Evolutionary conservation across 78 protist genomes (phyloP).

Genomic region (Dictyostelium capitatum): DNA sequence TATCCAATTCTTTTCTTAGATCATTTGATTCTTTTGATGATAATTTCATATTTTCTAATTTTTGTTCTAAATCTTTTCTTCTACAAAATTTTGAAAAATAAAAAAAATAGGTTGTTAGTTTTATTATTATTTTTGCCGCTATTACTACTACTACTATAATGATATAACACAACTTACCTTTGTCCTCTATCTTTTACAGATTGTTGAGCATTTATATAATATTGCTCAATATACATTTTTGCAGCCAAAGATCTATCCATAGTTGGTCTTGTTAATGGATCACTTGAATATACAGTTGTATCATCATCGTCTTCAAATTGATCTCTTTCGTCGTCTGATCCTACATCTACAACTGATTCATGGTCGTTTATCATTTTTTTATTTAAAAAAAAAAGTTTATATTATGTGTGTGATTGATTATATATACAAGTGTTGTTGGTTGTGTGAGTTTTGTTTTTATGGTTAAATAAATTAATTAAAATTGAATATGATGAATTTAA

Average conservation of each 20-base stretch:
- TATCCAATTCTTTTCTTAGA: constrained; percentile 62
- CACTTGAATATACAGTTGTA: constrained; percentile 1
- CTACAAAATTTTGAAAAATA: background rate
- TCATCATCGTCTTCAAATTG: constrained; percentile 31
- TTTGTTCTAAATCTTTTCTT: constrained; percentile 69
- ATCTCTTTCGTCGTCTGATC: constrained; percentile 38
- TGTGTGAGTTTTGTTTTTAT: too few species aligned
- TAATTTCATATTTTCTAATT: constrained; percentile 66
- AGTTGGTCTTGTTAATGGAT: constrained; percentile 45
- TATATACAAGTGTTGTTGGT: too few species aligned
- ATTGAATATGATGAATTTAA: too few species aligned
- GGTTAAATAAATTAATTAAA: too few species aligned
- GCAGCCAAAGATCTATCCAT: constrained; percentile 78
- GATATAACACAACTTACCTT: constrained; percentile 3
- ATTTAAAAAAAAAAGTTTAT: background rate
- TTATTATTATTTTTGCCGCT: background rate
- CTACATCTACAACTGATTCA: constrained; percentile 33
- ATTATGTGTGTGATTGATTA: too few species aligned
- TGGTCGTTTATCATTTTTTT: constrained; percentile 27
- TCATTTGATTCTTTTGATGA: constrained; percentile 69
- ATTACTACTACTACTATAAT: background rate
- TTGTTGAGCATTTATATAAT: constrained; percentile 60
- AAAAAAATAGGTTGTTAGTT: background rate
- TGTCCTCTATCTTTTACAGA: constrained; percentile 50
- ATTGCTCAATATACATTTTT: constrained; percentile 75